Base-by-base conservation (phyloP, 441 rosid genomes). In the Eruca vesicaria region DNA sequence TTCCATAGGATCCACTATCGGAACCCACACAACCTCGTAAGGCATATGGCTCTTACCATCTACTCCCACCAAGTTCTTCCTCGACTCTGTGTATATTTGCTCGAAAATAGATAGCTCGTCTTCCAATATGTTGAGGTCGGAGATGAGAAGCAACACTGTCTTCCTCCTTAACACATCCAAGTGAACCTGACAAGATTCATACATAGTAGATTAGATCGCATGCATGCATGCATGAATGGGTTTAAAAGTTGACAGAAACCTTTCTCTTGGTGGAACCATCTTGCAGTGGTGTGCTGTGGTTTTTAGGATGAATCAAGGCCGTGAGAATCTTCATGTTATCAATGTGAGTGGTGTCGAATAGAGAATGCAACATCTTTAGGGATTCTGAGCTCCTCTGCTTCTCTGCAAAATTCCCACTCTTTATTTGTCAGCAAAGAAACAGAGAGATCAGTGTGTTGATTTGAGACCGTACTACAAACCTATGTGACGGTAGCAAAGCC, bases 1-100 rank as follows among this genome's bases (percentile, higher is more conserved):
- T 31, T 75, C 68, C 0, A 80, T 45, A 19, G 78, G 84, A 68
- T 89, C 97, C 4, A 84, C 67, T 33, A 88, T 38, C 10, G 96
- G 97, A 10, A 94, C 76, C 98, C 98, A 94, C 7, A 92, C 89
- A 20, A 94, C 76, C 84, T 89, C 97, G 63, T 89, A 90, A 23
- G 78, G 89, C 77, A 80, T 80, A 63, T 78, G 81, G 19, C 69
- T 75, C 18, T 87, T 86, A 26, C 83, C 71, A 11, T 86, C 88
- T 0, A 35, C 32, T 63, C 80, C 81, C 4, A 83, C 11, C 29
- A 83, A 74, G 33, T 81, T 84, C 21, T 63, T 73, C 79, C 88
- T 74, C 3, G 88, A 83, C 55, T 88, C 93, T 1, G 65, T 84
- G 84, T 88, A 84, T 60, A 90, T 87, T 73, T 89, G 84, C 78